Conservation (phyloP, 2,329 filamentous ascomycete genomes). For the Verticillium nonalfalfae region DNA sequence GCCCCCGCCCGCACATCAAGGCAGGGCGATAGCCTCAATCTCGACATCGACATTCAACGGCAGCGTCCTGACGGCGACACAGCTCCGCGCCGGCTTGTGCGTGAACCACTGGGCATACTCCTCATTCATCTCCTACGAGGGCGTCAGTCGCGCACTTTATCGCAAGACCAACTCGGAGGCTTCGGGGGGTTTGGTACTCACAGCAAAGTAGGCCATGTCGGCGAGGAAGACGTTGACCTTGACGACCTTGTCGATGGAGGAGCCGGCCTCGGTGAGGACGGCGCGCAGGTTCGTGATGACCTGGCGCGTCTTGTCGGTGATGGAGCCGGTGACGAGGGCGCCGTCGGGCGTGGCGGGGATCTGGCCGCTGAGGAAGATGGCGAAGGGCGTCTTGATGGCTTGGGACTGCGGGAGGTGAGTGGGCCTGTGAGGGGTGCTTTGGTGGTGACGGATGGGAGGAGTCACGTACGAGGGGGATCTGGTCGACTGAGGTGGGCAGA, state of each 20-base stretch:
- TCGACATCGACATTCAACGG: conserved; percentile 23
- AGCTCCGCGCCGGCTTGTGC: conserved; percentile 16
- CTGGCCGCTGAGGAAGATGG: not conserved
- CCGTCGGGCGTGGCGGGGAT: not conserved
- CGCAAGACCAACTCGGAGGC: conserved; percentile 39
- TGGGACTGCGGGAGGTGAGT: conserved; percentile 8
- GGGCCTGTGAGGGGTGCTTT: conserved; percentile 56
- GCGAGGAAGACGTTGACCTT: conserved; percentile 70
- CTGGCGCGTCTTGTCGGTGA: conserved; percentile 30
- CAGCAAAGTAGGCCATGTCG: conserved; percentile 66
- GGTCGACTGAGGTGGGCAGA: conserved; percentile 32
- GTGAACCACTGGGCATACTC: conserved; percentile 72
- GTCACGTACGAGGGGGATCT: conserved; percentile 12
- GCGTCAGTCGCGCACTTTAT: conserved; percentile 25
- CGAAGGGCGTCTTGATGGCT: not conserved
- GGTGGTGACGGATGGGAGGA: conserved; percentile 55
- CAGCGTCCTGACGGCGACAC: conserved; percentile 26
- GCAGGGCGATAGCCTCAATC: conserved; percentile 24
- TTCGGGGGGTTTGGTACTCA: conserved; percentile 64
- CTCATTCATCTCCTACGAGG: conserved; percentile 63
- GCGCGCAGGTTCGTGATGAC: conserved; percentile 67
- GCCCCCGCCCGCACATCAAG: not conserved
- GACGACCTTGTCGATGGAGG: conserved; percentile 57
- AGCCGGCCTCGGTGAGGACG: conserved; percentile 63
- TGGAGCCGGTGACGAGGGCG: not conserved